Evolutionary conservation across 257 asterid species (phyloP).

Genomic region (Nicotiana benthamiana): DNA sequence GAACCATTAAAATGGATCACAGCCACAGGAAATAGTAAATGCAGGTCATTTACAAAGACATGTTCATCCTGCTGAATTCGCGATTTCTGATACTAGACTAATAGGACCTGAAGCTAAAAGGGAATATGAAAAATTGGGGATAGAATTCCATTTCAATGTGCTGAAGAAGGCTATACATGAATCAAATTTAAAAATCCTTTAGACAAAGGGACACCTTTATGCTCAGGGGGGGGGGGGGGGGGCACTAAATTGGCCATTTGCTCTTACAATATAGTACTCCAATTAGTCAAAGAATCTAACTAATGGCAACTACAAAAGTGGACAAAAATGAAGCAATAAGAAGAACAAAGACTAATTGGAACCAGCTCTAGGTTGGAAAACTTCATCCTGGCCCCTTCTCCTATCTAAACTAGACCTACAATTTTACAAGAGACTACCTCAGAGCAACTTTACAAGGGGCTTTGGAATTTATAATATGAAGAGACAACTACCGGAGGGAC

Average conservation of each 20-base stretch:
- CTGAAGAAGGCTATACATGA: background rate
- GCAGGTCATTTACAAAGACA: too few species aligned
- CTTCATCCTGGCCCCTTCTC: slow-evolving; percentile 26
- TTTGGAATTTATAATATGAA: slow-evolving; percentile 14
- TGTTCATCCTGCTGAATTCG: background rate
- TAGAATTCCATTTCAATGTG: background rate
- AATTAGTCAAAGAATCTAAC: slow-evolving; percentile 5
- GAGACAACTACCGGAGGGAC: background rate
- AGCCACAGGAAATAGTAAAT: too few species aligned
- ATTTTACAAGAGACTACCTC: slow-evolving; percentile 31
- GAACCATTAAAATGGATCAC: too few species aligned
- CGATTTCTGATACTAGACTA: background rate
- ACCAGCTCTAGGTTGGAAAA: slow-evolving; percentile 7
- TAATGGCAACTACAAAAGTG: background rate
- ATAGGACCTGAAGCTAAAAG: background rate
- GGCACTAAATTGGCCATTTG: background rate
- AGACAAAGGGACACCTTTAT: background rate
- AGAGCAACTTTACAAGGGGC: slow-evolving; percentile 26
- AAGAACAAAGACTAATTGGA: background rate
- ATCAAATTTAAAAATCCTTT: background rate
- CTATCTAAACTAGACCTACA: slow-evolving; percentile 38
- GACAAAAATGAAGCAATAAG: background rate
- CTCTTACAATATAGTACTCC: slow-evolving; percentile 4
- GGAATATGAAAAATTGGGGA: background rate
- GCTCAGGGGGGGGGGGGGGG: background rate